phyloP scores from a whole-genome alignment of 805 yeast genomes.

The Candida andamanensis region DNA sequence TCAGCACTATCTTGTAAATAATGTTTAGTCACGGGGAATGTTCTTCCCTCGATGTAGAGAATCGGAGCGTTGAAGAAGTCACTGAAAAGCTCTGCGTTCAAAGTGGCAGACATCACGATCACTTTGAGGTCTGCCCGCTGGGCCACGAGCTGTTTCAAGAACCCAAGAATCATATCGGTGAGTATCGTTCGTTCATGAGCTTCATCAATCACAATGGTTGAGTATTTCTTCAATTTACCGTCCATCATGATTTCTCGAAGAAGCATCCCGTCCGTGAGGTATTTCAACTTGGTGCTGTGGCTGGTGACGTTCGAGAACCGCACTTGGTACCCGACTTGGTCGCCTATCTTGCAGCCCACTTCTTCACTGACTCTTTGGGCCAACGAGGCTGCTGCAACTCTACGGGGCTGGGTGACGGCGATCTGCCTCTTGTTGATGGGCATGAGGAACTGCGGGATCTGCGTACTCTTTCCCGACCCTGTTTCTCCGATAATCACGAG shows the following conservation, averaged over 20 bases:
- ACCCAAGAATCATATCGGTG: constrained; percentile 87
- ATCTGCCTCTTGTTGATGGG: constrained; percentile 49
- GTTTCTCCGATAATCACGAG: constrained; percentile 91
- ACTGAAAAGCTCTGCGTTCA: constrained; percentile 85
- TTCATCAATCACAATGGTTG: constrained; percentile 84
- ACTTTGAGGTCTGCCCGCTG: constrained; percentile 58
- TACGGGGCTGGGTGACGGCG: constrained; percentile 95
- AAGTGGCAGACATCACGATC: constrained; percentile 89
- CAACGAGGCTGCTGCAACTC: constrained; percentile 94
- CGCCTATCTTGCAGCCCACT: constrained; percentile 70
- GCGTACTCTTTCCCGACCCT: constrained; percentile 97
- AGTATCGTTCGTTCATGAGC: constrained; percentile 95
- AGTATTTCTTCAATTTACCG: constrained; percentile 55
- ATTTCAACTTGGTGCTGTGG: constrained; percentile 62
- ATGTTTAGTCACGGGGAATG: constrained; percentile 72
- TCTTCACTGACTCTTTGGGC: constrained; percentile 93
- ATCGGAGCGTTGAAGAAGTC: constrained; percentile 81
- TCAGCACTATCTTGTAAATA: constrained; percentile 64
- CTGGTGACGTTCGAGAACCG: constrained; percentile 74
- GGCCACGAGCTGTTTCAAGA: constrained; percentile 64
- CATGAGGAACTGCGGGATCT: constrained; percentile 87
- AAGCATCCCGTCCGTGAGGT: constrained; percentile 96
- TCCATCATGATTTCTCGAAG: constrained; percentile 85
- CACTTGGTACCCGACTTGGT: constrained; percentile 86
- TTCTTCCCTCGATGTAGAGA: constrained; percentile 82